These are phyloP conservation scores for Debaryomycetaceae sp. DNA, from an alignment of 1,139 yeast genomes.

Conservation along the genomic window DNA sequence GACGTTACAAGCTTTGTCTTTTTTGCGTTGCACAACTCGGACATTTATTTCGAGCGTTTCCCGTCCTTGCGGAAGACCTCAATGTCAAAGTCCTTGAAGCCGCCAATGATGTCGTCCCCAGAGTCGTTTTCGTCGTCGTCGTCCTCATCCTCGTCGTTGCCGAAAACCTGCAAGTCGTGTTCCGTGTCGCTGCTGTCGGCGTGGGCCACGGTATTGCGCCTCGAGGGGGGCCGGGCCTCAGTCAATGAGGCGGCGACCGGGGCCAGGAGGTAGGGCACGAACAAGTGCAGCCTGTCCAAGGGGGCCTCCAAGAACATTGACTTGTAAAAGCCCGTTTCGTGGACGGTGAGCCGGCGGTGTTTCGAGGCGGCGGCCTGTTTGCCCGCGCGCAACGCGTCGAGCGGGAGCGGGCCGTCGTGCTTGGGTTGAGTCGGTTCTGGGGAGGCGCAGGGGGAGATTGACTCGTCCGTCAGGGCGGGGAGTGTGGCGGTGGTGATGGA, in stretches of 20 bases:
- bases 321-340: conserved; percentile 33
- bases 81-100: conserved; percentile 7
- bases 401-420: conserved; percentile 1
- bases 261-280: conserved; percentile 63
- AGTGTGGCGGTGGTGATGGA: conserved; percentile 1
- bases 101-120: conserved; percentile 7
- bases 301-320: conserved; percentile 39
- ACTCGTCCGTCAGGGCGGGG: conserved; percentile 10
- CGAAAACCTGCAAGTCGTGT: conserved; percentile 37
- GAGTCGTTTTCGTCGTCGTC: conserved; percentile 22
- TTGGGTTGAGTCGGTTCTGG: conserved; percentile 1
- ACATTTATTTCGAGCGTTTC: conserved; percentile 57
- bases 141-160: no score
- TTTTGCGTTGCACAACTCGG: conserved; percentile 38
- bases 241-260: conserved; percentile 64
- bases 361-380: conserved; percentile 15
- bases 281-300: conserved; percentile 42
- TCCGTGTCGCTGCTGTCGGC: conserved; percentile 9
- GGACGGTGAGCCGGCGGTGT: conserved; percentile 40
- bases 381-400: conserved; percentile 18
- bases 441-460: conserved; percentile 3
- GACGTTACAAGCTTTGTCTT: conserved; percentile 53
- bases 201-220: conserved; percentile 1
- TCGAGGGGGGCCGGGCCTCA: conserved; percentile 5
- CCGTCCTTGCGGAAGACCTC: conserved; percentile 29